Evolutionary conservation across 306 rosid genomes (phyloP).

Genomic region (Cucumis cinereus): DNA sequence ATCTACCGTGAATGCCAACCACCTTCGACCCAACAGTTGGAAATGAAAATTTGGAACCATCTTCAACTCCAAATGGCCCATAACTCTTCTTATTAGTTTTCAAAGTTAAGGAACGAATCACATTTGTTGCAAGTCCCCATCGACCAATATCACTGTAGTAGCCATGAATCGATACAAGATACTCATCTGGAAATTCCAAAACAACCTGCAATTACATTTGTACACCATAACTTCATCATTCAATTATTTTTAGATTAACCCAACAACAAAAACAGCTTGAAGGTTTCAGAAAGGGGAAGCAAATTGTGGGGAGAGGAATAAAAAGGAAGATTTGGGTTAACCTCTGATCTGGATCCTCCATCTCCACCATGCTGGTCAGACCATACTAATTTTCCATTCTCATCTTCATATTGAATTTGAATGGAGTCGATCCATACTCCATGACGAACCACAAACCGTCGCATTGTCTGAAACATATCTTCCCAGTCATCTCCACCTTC

Average conservation of each 20-base stretch:
- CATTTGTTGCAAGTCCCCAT: neutral
- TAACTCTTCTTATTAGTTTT: neutral
- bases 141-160: neutral
- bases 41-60: neutral
- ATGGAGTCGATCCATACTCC: neutral
- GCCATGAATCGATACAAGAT: neutral
- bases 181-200: neutral
- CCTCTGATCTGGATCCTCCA: conserved; percentile 1
- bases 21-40: neutral
- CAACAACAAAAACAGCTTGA: neutral
- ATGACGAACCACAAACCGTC: neutral
- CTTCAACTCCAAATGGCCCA: conserved; percentile 6
- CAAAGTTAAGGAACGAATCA: neutral
- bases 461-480: neutral
- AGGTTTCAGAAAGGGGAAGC: neutral
- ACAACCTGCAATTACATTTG: neutral
- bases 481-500: neutral
- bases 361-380: neutral
- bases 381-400: neutral
- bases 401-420: neutral
- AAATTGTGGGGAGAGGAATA: neutral
- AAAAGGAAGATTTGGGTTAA: neutral
- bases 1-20: neutral
- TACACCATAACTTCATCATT: neutral
- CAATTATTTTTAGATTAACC: neutral